A percentile compares a stretch with the other conserved stretches of the same genome.
These are phyloP conservation scores for Pleurotus pulmonarius DNA, from an alignment of 768 basidiomycete genomes.

Conservation along the genomic window DNA sequence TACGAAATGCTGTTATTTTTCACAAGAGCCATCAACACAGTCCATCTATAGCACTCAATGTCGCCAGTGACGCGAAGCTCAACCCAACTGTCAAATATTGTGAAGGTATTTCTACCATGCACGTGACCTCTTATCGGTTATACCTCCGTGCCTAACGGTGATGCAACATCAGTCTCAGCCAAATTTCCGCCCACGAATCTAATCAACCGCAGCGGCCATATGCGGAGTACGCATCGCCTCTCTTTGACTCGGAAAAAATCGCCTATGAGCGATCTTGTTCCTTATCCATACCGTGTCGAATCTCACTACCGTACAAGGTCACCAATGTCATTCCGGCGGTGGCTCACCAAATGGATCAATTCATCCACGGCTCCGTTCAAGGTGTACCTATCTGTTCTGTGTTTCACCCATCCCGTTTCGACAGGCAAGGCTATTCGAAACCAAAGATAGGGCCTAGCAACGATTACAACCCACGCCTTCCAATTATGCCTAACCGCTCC, in stretches of 20 bases:
- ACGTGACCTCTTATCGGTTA: not conserved
- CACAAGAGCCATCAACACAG: not conserved
- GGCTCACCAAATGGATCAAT: slow-evolving; percentile 6
- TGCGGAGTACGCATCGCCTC: slow-evolving; percentile 2
- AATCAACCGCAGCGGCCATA: slow-evolving; percentile 6
- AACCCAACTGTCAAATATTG: not conserved
- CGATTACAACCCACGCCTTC: slow-evolving; percentile 14
- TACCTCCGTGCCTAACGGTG: slow-evolving; percentile 5
- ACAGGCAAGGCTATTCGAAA: slow-evolving; percentile 32
- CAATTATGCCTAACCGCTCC: slow-evolving; percentile 18
- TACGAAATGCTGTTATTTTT: slow-evolving; percentile 1
- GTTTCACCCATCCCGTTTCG: slow-evolving; percentile 24
- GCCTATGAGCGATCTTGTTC: slow-evolving; percentile 4
- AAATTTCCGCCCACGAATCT: slow-evolving; percentile 1
- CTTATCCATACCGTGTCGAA: slow-evolving; percentile 2
- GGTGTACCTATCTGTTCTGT: slow-evolving; percentile 14
- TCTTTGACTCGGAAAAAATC: slow-evolving; percentile 2
- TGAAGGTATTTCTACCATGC: not conserved
- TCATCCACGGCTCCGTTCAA: slow-evolving; percentile 13
- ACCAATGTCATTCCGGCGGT: slow-evolving; percentile 11
- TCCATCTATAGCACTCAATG: not conserved
- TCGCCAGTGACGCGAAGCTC: not conserved
- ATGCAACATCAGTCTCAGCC: slow-evolving; percentile 4
- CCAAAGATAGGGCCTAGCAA: slow-evolving; percentile 19
- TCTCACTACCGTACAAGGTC: slow-evolving; percentile 4